Evolutionary conservation across 208 protist species (phyloP), one percentile per base, ranked within the genome.

Genomic region (Herpetomonas samuelpessoai): DNA sequence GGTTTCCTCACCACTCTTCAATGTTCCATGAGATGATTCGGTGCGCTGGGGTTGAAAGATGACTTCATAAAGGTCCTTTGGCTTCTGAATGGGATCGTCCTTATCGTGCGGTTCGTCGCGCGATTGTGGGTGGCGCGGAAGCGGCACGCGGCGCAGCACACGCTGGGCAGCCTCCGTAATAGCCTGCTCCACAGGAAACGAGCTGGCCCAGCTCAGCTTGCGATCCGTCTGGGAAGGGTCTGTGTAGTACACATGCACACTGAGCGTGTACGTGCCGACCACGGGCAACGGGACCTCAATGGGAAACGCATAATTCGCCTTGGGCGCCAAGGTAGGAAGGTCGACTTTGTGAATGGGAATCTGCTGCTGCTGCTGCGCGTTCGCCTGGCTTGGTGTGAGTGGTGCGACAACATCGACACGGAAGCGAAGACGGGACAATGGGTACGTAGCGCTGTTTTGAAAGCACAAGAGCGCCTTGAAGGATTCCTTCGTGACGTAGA

Each of bases 391-490:
- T 29, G 57, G 56, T 3, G 59, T 55, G 0, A 48, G 60, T 16
- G 82, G 74, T 25, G 65, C 41, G 18, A 61, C 25, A 19, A 65
- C 60, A 2, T 72, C 74, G 65, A 89, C 55, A 30, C 65, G 41
- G 35, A 88, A 58, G 38, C 44, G 29, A 12, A 79, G 31, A 28
- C 68, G 47, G 9, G 45, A 41, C 10, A 92, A 61, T 0, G 68
- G 53, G 64, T 92, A 92, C 22, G 59, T 56, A 18, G 85, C 85
- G 22, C 71, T 60, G 70, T 92, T 92, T 63, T 77, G 62, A 45
- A 92, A 83, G 59, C 61, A 76, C 39, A 92, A 49, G 55, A 92
- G 74, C 1, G 86, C 86, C 21, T 70, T 62, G 57, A 92, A 92
- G 2, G 46, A 39, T 50, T 92, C 79, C 6, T 71, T 55, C 19